Evolutionary conservation across 2,329 filamentous ascomycete genomes (phyloP).

Genomic region (Apiospora pterosperma): DNA sequence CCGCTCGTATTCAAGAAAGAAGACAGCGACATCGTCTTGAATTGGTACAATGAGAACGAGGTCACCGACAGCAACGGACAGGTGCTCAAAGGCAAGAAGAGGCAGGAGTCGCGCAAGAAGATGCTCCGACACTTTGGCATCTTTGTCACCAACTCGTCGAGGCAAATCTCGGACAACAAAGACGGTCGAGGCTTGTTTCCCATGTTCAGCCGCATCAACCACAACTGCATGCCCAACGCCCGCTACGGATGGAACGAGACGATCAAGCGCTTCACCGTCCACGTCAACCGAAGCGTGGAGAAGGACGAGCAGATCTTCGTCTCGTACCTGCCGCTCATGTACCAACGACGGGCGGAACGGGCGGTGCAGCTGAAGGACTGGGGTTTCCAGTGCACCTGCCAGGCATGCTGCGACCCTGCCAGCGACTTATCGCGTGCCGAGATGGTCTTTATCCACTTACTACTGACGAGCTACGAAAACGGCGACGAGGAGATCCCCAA

Average conservation of each 20-base stretch:
- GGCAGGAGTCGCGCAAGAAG: neutral
- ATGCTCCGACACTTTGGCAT: neutral
- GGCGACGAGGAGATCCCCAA: neutral
- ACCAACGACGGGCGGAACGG: neutral
- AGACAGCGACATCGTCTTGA: neutral
- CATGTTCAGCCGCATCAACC: slow-evolving; percentile 9
- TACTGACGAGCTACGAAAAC: neutral
- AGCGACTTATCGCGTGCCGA: neutral
- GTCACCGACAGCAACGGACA: neutral
- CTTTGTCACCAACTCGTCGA: neutral
- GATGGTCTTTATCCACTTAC: neutral
- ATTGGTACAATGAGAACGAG: neutral
- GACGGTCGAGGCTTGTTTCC: neutral
- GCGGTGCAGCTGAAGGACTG: neutral
- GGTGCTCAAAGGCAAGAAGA: neutral
- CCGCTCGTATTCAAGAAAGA: neutral
- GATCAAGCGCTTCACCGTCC: slow-evolving; percentile 5
- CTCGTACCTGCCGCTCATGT: neutral
- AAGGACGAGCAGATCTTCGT: neutral
- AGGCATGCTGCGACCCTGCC: neutral
- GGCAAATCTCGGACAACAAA: neutral
- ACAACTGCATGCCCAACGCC: slow-evolving; percentile 5
- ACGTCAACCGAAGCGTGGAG: neutral
- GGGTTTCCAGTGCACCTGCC: neutral
- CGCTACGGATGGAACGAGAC: neutral